Evolutionary conservation across 805 yeast species (phyloP), one percentile per base, ranked within the genome.

Genomic region (Scheffersomyces lignosus): DNA sequence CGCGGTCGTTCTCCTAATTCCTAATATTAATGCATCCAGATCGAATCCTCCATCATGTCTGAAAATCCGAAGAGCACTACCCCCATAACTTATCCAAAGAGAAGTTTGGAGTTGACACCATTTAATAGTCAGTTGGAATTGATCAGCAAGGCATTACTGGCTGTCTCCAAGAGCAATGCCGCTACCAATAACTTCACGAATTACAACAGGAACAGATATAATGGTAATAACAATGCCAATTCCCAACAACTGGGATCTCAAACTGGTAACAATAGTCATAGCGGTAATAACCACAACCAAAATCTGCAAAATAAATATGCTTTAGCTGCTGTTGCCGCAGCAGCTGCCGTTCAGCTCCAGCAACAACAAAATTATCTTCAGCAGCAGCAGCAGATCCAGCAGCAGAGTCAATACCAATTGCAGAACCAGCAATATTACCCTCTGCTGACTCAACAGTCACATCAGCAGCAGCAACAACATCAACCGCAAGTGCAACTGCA

Each of bases 281-380:
- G 31, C 39, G 17, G 27, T 29, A 29, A 36, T 16, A 31, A 36
- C 28, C 34, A 38, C 22, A 29, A 31, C 28, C 45, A 42, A 15
- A 36, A 34, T 29, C 55, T 47, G 35, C 56, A 49, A 28, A 48
- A 50, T 36, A 54, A 56, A 38, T 56, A 55, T 34, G 51, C 60
- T 1, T 44, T 51, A 32, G 57, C 62, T 13, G 56, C 64, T 4
- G 57, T 54, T 4, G 60, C 62, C 3, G 62, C 59, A 2, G 56
- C 64, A n/a, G 64, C 64, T 12, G 62, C 60, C 12, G 60, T 53
- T 15, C 60, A 52, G 29, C 62, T 58, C 28, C 63, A 52, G 33
- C 56, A 47, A 23, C 51, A 45, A 18, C 56, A 51, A 28, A 40
- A 40, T 24, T 45, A 44, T 36, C 36, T 44, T 20, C 44, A 37